Conservation (phyloP, 495 filamentous ascomycete species). For the Hypoxylon cercidicola region DNA sequence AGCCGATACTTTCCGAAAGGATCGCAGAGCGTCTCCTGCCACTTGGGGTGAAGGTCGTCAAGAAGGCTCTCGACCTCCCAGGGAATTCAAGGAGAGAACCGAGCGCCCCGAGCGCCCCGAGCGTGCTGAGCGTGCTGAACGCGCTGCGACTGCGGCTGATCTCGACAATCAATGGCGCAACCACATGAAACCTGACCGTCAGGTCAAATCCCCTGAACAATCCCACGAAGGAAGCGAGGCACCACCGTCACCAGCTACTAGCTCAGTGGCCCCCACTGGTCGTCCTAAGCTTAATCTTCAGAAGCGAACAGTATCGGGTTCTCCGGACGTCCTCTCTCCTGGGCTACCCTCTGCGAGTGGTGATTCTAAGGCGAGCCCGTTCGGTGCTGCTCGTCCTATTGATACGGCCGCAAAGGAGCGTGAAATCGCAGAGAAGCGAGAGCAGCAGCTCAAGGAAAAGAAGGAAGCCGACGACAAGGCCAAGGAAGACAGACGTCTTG, state of each 20-base stretch:
- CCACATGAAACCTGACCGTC: conserved; percentile 80
- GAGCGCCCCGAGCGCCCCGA: conserved; percentile 78
- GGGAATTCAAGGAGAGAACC: conserved; percentile 80
- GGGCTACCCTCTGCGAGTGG: conserved; percentile 53
- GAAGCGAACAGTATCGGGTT: conserved; percentile 88
- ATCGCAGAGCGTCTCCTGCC: conserved; percentile 75
- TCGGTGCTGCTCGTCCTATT: conserved; percentile 89
- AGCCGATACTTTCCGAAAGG: conserved; percentile 59
- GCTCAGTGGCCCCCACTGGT: conserved; percentile 59
- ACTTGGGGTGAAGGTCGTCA: conserved; percentile 87
- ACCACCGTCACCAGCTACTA: conserved; percentile 71
- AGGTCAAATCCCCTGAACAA: conserved; percentile 55
- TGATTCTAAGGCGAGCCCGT: conserved; percentile 87
- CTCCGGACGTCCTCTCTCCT: conserved; percentile 61
- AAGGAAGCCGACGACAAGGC: conserved; percentile 90
- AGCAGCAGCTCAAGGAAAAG: conserved; percentile 77
- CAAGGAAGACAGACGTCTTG: conserved; percentile 73
- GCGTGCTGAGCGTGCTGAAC: too few relatives aligned
- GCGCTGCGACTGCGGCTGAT: conserved; percentile 83
- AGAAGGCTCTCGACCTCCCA: conserved; percentile 83
- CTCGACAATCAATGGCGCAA: conserved; percentile 87
- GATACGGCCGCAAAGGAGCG: conserved; percentile 88
- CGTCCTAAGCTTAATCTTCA: conserved; percentile 83
- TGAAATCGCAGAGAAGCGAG: conserved; percentile 87
- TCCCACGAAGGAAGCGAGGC: conserved; percentile 70